These are phyloP conservation scores for Epichloe glyceriae DNA, from an alignment of 2,329 filamentous ascomycete species.

Conservation along the genomic window DNA sequence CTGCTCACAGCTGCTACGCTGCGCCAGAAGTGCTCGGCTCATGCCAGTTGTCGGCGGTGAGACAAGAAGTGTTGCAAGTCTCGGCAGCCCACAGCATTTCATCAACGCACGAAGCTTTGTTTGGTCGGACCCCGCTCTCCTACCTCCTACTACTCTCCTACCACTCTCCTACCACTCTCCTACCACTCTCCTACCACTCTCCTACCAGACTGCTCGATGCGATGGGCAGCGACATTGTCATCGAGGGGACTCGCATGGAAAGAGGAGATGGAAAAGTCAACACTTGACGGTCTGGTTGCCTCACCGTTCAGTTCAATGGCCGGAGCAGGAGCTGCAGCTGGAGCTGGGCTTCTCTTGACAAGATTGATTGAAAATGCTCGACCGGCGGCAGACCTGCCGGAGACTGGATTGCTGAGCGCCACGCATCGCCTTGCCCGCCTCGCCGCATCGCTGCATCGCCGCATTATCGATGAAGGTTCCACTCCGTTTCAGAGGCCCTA, in stretches of 20 bases:
- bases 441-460: background rate
- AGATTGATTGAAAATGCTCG: background rate
- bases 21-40: background rate
- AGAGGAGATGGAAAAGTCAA: too few relatives aligned
- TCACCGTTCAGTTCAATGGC: background rate
- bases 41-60: background rate
- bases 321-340: too few relatives aligned
- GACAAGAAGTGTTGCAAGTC: background rate
- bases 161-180: too few relatives aligned
- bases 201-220: too few relatives aligned
- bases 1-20: too few relatives aligned
- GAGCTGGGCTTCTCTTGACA: background rate
- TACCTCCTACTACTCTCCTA: too few relatives aligned
- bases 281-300: too few relatives aligned
- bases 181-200: too few relatives aligned
- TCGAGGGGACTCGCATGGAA: too few relatives aligned
- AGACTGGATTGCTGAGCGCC: slow-evolving; percentile 1
- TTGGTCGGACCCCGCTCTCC: background rate
- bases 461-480: background rate
- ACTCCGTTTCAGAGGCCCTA: slow-evolving; percentile 1
- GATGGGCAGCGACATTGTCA: background rate
- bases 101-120: background rate
- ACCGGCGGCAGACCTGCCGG: background rate
- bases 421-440: background rate
- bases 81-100: slow-evolving; percentile 1